phyloP scores from a whole-genome alignment of 225 moss, liverwort and hornwort genomes.

The Thuidium tamariscinum region DNA sequence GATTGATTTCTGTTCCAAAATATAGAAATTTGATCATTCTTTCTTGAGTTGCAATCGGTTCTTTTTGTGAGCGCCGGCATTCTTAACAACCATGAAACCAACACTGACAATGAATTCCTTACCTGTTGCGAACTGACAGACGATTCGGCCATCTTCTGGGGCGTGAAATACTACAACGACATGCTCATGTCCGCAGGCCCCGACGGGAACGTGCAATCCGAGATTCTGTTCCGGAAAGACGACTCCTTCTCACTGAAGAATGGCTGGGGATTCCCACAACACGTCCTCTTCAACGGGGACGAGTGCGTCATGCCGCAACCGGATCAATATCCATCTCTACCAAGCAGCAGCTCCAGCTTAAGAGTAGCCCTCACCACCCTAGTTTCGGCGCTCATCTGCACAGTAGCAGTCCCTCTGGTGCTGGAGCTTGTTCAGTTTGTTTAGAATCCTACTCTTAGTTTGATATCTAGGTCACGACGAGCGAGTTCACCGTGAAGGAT shows the following conservation, averaged over 20 bases:
- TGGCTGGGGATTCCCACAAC: slow-evolving; percentile 45
- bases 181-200: slow-evolving; percentile 57
- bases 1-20: neutral
- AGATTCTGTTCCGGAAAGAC: slow-evolving; percentile 46
- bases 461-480: neutral
- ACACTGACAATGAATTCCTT: neutral
- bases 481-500: neutral
- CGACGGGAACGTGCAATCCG: slow-evolving; percentile 49
- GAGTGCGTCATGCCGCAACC: slow-evolving; percentile 10
- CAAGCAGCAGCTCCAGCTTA: slow-evolving; percentile 24
- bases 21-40: neutral
- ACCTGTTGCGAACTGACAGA: slow-evolving; percentile 1
- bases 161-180: slow-evolving; percentile 58
- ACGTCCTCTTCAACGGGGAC: slow-evolving; percentile 42
- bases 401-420: neutral
- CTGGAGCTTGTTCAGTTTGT: neutral
- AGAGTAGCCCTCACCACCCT: neutral
- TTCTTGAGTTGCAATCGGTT: too few relatives aligned
- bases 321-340: slow-evolving; percentile 29
- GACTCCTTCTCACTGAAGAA: slow-evolving; percentile 1
- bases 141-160: slow-evolving; percentile 51
- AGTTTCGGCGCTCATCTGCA: neutral
- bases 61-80: too few relatives aligned
- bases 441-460: neutral
- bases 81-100: neutral